Evolutionary conservation across 2,329 filamentous ascomycete genomes (phyloP).

Genomic region (Mollisiaceae sp.): DNA sequence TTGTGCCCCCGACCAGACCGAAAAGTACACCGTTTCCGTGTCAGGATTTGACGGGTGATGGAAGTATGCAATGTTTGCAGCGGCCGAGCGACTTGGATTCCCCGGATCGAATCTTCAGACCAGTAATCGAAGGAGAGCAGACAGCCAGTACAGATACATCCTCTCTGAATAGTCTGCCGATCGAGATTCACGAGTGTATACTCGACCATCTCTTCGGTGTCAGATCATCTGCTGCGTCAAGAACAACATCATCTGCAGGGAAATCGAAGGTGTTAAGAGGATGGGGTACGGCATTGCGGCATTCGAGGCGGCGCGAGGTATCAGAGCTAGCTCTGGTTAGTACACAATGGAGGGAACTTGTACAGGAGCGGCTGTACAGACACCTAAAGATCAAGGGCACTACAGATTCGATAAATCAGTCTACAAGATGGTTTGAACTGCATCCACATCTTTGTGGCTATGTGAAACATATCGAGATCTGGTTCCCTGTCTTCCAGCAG

Average conservation of each 20-base stretch:
- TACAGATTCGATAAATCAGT: constrained; percentile 62
- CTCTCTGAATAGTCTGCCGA: constrained; percentile 56
- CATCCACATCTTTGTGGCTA: constrained; percentile 65
- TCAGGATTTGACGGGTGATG: constrained; percentile 37
- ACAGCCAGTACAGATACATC: constrained; percentile 16
- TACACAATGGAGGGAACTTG: constrained; percentile 66
- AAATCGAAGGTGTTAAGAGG: constrained; percentile 57
- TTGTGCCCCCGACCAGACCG: constrained; percentile 40
- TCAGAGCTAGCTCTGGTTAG: constrained; percentile 69
- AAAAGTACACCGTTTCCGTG: constrained; percentile 43
- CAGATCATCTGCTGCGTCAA: constrained; percentile 64
- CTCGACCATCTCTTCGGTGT: constrained; percentile 75
- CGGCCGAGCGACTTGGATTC: constrained; percentile 28
- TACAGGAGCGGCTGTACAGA: constrained; percentile 75
- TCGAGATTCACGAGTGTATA: constrained; percentile 75
- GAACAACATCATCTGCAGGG: constrained; percentile 59
- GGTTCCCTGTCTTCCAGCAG: constrained; percentile 72
- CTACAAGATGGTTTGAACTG: constrained; percentile 62
- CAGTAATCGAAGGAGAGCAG: neutral
- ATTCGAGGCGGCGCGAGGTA: constrained; percentile 69
- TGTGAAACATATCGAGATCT: constrained; percentile 76
- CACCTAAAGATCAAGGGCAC: constrained; percentile 79
- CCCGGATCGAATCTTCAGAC: constrained; percentile 17
- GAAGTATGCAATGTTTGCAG: constrained; percentile 34
- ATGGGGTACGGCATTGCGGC: constrained; percentile 69